Percentiles rank a stretch among this genome's conserved stretches.
Conservation (phyloP, 2,329 filamentous ascomycete species). For the Corinectria fuckeliana region DNA sequence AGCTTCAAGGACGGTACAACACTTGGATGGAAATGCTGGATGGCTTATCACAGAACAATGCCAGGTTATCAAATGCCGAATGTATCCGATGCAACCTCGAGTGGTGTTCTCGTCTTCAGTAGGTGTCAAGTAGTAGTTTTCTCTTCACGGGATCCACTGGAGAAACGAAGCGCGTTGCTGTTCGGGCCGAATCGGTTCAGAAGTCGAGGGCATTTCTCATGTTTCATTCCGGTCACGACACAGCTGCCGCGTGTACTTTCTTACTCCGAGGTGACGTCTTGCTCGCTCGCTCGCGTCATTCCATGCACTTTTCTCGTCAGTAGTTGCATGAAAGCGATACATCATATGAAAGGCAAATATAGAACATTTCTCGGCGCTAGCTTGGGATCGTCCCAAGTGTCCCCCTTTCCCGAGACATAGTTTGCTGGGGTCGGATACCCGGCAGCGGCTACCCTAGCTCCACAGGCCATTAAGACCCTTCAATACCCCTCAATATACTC, state of each 20-base stretch:
- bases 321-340: too few relatives aligned
- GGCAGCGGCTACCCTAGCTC: background rate
- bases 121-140: background rate
- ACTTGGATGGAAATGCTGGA: background rate
- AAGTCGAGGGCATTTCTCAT: background rate
- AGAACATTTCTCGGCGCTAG: too few relatives aligned
- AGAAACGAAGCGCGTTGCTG: background rate
- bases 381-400: too few relatives aligned
- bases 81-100: background rate
- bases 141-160: background rate
- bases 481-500: background rate
- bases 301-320: too few relatives aligned
- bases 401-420: too few relatives aligned
- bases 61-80: background rate
- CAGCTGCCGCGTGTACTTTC: too few relatives aligned
- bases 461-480: background rate
- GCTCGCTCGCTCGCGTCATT: too few relatives aligned
- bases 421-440: too few relatives aligned
- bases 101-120: background rate
- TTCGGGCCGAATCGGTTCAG: background rate
- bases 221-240: background rate
- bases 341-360: too few relatives aligned
- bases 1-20: background rate
- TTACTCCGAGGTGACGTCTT: too few relatives aligned
- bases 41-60: background rate